Conservation (phyloP, 2,329 filamentous ascomycete genomes). For the Monosporascus ibericus region DNA sequence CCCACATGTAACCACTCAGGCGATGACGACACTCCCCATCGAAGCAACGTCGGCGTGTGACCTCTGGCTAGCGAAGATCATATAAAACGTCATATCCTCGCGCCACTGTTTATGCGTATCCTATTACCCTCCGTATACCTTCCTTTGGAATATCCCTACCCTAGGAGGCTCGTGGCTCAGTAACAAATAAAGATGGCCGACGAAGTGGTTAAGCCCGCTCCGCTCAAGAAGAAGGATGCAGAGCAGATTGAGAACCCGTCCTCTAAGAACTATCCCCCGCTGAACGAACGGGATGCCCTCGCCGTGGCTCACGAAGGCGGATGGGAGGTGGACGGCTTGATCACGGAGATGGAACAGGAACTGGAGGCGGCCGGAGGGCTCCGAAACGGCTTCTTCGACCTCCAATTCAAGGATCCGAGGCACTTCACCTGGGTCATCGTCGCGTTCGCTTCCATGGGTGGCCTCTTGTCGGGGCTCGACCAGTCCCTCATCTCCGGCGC, state of each 20-base stretch:
- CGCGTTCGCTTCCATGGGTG: constrained; percentile 69
- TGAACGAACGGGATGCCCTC: constrained; percentile 27
- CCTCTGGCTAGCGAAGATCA: not conserved
- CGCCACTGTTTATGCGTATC: not conserved
- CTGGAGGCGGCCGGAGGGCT: constrained; percentile 25
- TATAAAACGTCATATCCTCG: not conserved
- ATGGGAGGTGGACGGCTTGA: constrained; percentile 32
- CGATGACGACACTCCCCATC: constrained; percentile 3
- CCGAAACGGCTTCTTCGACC: constrained; percentile 40
- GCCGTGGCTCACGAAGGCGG: constrained; percentile 30
- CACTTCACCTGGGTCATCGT: constrained; percentile 64
- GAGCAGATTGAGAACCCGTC: constrained; percentile 19
- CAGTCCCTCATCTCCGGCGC: constrained; percentile 69
- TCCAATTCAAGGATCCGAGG: constrained; percentile 55
- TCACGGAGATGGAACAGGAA: constrained; percentile 35
- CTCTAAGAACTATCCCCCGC: constrained; percentile 10
- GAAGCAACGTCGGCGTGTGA: not conserved
- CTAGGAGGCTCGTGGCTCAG: not conserved
- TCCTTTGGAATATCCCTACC: not conserved
- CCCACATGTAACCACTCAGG: not conserved
- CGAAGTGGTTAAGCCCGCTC: constrained; percentile 3
- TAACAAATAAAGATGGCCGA: constrained; percentile 5
- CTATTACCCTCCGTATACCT: not conserved
- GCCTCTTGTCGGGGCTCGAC: constrained; percentile 65
- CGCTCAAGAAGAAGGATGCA: constrained; percentile 3